phyloP scores from a whole-genome alignment of 2,329 filamentous ascomycete species.

The Fusarium xyrophilum region DNA sequence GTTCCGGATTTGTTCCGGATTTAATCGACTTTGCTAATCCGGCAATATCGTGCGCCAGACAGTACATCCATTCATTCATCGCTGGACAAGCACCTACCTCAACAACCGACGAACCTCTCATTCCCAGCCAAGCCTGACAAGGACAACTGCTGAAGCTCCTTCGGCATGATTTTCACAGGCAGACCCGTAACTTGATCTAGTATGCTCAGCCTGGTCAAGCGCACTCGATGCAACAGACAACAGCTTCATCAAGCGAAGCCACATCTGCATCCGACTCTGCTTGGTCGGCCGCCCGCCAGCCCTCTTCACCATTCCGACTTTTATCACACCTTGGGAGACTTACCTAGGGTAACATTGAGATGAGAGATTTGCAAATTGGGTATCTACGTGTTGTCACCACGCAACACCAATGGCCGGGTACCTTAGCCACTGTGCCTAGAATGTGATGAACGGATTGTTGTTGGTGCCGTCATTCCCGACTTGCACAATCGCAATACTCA shows the following conservation, averaged over 20 bases:
- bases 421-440: conserved; percentile 5
- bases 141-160: not conserved
- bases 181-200: conserved; percentile 10
- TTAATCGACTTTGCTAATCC: not conserved
- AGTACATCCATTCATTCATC: not conserved
- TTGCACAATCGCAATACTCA: conserved; percentile 2
- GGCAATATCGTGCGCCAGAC: not conserved
- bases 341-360: not conserved
- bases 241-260: conserved; percentile 12
- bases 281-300: conserved; percentile 28
- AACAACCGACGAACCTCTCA: conserved; percentile 9
- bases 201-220: conserved; percentile 8
- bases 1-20: not conserved
- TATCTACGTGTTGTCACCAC: not conserved
- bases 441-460: not conserved
- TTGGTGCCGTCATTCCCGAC: conserved; percentile 13
- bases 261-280: conserved; percentile 33
- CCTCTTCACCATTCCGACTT: not conserved
- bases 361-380: not conserved
- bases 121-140: conserved; percentile 25
- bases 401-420: conserved; percentile 9
- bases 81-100: not conserved
- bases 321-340: not conserved
- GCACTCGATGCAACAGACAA: conserved; percentile 11
- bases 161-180: conserved; percentile 24